Percentiles rank a stretch among this genome's conserved stretches.
These are phyloP conservation scores for Monascus ruber DNA, from an alignment of 2,329 filamentous ascomycete species.

Conservation along the genomic window DNA sequence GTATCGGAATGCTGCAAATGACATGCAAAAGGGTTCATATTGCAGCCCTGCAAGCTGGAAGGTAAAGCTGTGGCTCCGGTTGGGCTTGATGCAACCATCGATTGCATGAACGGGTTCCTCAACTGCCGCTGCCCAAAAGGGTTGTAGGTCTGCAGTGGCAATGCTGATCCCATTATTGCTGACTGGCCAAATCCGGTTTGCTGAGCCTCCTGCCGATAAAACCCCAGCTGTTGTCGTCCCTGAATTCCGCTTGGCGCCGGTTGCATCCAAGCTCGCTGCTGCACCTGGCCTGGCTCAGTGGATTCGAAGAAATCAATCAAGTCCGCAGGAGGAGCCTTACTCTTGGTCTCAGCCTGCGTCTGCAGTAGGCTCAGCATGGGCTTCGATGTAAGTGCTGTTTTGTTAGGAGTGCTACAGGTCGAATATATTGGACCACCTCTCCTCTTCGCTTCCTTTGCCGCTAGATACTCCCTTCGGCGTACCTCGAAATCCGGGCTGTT, in stretches of 20 bases:
- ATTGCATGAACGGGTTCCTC: constrained; percentile 91
- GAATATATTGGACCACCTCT: constrained; percentile 32
- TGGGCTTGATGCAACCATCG: constrained; percentile 53
- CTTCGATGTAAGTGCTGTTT: constrained; percentile 17
- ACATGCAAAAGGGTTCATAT: constrained; percentile 82
- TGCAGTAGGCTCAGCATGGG: constrained; percentile 13
- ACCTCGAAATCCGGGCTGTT: constrained; percentile 91
- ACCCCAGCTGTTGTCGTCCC: constrained; percentile 20
- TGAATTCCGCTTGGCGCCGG: constrained; percentile 29
- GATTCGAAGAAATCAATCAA: constrained; percentile 92
- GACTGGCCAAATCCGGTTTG: constrained; percentile 14
- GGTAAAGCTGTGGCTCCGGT: too few species aligned
- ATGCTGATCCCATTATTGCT: constrained; percentile 13
- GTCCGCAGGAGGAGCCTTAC: constrained; percentile 52
- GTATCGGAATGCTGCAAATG: constrained; percentile 26
- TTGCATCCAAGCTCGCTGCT: constrained; percentile 8
- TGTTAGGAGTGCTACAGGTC: constrained; percentile 7
- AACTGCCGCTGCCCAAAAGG: constrained; percentile 39
- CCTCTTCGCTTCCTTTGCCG: constrained; percentile 66
- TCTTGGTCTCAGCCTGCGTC: constrained; percentile 17
- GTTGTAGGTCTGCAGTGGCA: constrained; percentile 20
- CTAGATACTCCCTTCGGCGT: constrained; percentile 81
- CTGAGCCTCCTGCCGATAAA: constrained; percentile 9
- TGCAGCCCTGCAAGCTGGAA: constrained; percentile 50
- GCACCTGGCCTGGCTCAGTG: constrained; percentile 82